Evolutionary conservation across 306 rosid genomes (phyloP).

Genomic region (Prunus salicina): DNA sequence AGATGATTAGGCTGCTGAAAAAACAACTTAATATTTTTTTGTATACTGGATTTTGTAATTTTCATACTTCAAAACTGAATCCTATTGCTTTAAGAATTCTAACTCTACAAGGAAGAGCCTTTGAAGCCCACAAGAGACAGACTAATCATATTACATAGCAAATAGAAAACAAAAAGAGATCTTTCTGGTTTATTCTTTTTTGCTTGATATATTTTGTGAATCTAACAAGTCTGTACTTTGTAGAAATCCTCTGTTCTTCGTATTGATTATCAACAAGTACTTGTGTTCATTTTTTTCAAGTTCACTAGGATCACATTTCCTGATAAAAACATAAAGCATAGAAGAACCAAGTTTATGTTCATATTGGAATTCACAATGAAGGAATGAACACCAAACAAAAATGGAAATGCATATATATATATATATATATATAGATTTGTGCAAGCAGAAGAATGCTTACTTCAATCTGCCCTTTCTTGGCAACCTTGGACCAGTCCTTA

Average conservation of each 20-base stretch:
- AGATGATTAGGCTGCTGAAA: neutral
- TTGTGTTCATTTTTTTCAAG: neutral
- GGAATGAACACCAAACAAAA: conserved; percentile 1
- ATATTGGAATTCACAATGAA: neutral
- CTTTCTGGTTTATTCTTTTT: neutral
- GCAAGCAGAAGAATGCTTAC: conserved; percentile 41
- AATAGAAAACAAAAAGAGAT: neutral
- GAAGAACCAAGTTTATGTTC: neutral
- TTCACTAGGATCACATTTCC: neutral
- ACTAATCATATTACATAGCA: neutral
- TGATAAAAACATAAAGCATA: neutral
- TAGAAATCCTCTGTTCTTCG: neutral
- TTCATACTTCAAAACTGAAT: neutral
- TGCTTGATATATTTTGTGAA: neutral
- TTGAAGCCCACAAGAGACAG: neutral
- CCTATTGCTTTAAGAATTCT: neutral
- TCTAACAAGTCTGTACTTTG: neutral
- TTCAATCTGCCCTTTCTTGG: conserved; percentile 86
- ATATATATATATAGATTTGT: neutral
- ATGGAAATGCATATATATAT: conserved; percentile 4
- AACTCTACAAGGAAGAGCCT: neutral
- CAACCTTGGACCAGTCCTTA: conserved; percentile 89
- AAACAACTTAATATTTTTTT: neutral
- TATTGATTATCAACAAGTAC: neutral
- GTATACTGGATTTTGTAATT: neutral